These are phyloP conservation scores for Phylloporus arenicola DNA, from an alignment of 768 basidiomycete species.

Conservation along the genomic window DNA sequence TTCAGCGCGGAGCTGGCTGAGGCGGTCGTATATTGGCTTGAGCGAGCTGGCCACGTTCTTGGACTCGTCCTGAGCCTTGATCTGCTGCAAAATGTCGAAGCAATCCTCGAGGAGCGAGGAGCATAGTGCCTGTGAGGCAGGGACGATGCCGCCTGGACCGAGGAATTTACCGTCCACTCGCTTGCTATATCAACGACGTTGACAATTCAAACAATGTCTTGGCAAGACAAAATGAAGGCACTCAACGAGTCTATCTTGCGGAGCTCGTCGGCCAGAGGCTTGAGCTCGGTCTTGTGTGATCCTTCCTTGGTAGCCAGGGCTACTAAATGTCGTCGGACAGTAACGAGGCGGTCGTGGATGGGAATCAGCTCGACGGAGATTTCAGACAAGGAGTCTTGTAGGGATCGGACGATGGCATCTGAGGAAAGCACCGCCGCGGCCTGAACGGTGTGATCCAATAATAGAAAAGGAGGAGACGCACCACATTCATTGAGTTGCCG, in stretches of 20 bases:
- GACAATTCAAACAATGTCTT: constrained; percentile 8
- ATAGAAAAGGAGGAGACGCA: constrained; percentile 37
- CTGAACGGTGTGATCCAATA: neutral
- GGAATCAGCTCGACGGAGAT: constrained; percentile 88
- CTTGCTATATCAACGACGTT: constrained; percentile 43
- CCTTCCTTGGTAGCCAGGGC: constrained; percentile 85
- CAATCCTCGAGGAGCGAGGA: constrained; percentile 93
- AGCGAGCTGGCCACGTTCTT: constrained; percentile 81
- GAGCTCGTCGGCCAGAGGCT: constrained; percentile 86
- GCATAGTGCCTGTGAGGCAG: constrained; percentile 86
- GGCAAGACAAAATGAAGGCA: constrained; percentile 32
- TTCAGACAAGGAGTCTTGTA: constrained; percentile 83
- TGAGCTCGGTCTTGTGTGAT: constrained; percentile 79
- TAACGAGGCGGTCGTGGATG: constrained; percentile 84
- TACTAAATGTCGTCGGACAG: constrained; percentile 82
- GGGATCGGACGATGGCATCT: constrained; percentile 72
- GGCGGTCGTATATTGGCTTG: constrained; percentile 89
- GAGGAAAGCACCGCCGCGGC: neutral
- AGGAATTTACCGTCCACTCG: constrained; percentile 96
- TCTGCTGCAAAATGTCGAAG: constrained; percentile 93
- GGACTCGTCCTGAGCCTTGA: constrained; percentile 87
- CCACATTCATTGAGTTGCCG: constrained; percentile 91
- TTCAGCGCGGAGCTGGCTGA: constrained; percentile 79
- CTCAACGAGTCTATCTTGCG: constrained; percentile 95
- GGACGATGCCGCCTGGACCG: constrained; percentile 84